Percentiles rank a stretch among this genome's conserved stretches.
Evolutionary conservation across 2,329 filamentous ascomycete genomes (phyloP).

Genomic region (Bisporella sp.): DNA sequence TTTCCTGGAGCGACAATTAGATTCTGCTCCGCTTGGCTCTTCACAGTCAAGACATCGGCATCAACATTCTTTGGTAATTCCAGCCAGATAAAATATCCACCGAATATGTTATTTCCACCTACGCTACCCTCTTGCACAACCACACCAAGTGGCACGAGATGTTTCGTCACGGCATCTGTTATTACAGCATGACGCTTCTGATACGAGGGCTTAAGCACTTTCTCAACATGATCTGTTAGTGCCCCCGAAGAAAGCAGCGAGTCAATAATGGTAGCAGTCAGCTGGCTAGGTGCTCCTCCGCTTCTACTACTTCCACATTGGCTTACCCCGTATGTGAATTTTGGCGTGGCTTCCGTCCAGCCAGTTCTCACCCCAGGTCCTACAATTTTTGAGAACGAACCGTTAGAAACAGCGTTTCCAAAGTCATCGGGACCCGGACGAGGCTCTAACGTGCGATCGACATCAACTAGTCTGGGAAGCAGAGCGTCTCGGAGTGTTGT

Average conservation of each 20-base stretch:
- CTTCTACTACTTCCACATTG: slow-evolving; percentile 47
- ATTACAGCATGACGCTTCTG: slow-evolving; percentile 43
- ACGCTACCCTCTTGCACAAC: slow-evolving; percentile 31
- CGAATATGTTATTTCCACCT: slow-evolving; percentile 47
- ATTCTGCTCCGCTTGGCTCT: slow-evolving; percentile 54
- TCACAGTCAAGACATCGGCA: slow-evolving; percentile 47
- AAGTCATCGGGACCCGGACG: slow-evolving; percentile 51
- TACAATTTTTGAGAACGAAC: slow-evolving; percentile 82
- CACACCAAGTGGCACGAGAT: slow-evolving; percentile 59
- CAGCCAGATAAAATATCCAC: slow-evolving; percentile 85
- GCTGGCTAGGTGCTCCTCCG: slow-evolving; percentile 50
- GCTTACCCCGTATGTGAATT: slow-evolving; percentile 46
- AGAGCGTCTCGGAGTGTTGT: slow-evolving; percentile 13
- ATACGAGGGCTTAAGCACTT: slow-evolving; percentile 37
- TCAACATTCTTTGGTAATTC: slow-evolving; percentile 47
- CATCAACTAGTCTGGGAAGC: slow-evolving; percentile 68
- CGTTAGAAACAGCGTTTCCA: slow-evolving; percentile 79
- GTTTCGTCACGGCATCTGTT: slow-evolving; percentile 47
- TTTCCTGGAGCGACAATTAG: slow-evolving; percentile 62
- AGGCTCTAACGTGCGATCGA: slow-evolving; percentile 63
- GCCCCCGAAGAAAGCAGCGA: slow-evolving; percentile 39
- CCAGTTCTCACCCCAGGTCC: slow-evolving; percentile 78
- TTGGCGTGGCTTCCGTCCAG: slow-evolving; percentile 73
- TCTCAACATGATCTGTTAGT: slow-evolving; percentile 38
- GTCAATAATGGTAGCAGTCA: slow-evolving; percentile 45